phyloP scores from a whole-genome alignment of 495 filamentous ascomycete species.

The Neurospora terricola region DNA sequence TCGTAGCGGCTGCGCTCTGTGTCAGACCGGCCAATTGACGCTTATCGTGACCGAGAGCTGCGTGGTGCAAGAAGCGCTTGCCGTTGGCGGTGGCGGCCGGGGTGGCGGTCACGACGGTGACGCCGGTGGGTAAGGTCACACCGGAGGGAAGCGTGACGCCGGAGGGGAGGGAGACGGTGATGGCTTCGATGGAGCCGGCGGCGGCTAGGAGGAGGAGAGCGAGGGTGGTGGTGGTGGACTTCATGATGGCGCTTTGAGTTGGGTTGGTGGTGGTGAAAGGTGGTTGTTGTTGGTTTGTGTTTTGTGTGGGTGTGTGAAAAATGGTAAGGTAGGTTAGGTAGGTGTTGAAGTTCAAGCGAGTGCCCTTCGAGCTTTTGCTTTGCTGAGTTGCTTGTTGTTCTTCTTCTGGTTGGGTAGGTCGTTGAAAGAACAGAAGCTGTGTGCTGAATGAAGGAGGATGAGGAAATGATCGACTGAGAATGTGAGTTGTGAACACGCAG shows the following conservation, averaged over 20 bases:
- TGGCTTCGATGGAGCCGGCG: neutral
- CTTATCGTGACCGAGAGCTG: neutral
- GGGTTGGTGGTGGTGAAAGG: neutral
- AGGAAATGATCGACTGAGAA: neutral
- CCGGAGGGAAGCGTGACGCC: conserved; percentile 18
- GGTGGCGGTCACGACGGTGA: conserved; percentile 17
- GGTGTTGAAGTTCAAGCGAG: neutral
- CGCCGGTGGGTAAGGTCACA: conserved; percentile 17
- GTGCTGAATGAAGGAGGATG: neutral
- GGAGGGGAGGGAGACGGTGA: conserved; percentile 13
- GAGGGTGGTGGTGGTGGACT: neutral
- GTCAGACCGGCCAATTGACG: neutral
- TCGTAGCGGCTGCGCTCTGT: neutral
- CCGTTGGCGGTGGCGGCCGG: conserved; percentile 6
- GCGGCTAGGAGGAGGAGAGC: neutral
- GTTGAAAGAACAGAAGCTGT: neutral
- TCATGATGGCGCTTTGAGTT: neutral
- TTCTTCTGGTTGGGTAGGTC: neutral
- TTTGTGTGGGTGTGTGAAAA: neutral
- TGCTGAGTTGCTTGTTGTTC: neutral
- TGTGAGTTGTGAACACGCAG: neutral
- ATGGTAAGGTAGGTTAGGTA: too few relatives aligned
- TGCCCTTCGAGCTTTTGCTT: neutral
- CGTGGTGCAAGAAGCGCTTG: conserved; percentile 1
- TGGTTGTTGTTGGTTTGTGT: neutral